Base-by-base conservation (phyloP, 2,329 filamentous ascomycete genomes). In the Bipolaris bicolor region DNA sequence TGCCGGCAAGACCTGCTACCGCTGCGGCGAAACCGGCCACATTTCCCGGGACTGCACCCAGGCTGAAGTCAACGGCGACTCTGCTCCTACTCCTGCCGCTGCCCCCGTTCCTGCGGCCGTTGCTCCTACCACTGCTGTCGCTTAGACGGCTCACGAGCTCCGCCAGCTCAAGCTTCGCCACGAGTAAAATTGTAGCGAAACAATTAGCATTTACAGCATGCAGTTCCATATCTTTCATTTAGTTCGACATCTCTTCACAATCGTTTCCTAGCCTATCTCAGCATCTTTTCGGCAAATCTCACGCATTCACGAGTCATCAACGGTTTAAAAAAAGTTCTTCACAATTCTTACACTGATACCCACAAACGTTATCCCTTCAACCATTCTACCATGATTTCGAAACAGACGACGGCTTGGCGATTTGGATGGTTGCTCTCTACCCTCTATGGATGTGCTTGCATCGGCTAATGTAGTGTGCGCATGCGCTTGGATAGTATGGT, bases 1-100 rank as follows among this genome's bases (percentile, higher is more conserved):
- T 64, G 92, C 91, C 62, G 94, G 94, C 75, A 99, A 98, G 88
- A 97, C 93, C 64, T 99, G 95, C 87, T 99, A 99, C 83, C 90
- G 93, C 79, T 99, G 95, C 77, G 92, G 94, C 66, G 91, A 97
- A 82, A 88, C 92, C 57, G 95, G 95, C 51, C 94, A 98, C 80
- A 98, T 98, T 79, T 96, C 92, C 57, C 90, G 94, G 63, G 94
- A 98, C 70, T 97, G 95, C 83, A 90, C 92, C 79, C 92, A 86
- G 88, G 89, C 86, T 67, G 83, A 84, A 67, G 74, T 81, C 56
- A 80, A 81, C 59, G 79, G 77, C 50, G 79, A 79, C 43, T 66
- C 66, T 15, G 52, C 67, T 48, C 61, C 70, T 48, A 68, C 73
- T 36, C 65, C 63, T 20, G 62, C 68, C 45, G 58, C 70, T 49